phyloP scores from a whole-genome alignment of 257 asterid species.

The Solanum chilense region DNA sequence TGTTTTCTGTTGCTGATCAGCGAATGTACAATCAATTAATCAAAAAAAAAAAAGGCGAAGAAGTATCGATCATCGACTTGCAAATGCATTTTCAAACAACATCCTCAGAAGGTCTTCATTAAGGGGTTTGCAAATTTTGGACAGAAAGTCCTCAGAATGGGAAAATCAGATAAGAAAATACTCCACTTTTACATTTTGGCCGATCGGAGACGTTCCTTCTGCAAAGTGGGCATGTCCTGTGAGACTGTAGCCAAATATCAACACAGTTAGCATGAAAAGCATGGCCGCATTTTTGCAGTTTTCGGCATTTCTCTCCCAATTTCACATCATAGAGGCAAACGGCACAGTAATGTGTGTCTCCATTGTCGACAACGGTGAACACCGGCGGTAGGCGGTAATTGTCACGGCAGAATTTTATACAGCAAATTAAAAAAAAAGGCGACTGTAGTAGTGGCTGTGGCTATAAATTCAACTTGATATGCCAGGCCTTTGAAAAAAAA shows the following conservation, averaged over 20 bases:
- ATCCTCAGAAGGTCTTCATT: neutral
- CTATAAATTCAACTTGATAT: neutral
- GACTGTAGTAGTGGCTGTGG: neutral
- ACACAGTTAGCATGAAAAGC: conserved; percentile 26
- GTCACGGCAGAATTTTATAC: neutral
- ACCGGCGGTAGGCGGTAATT: neutral
- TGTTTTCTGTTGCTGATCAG: neutral
- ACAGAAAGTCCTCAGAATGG: neutral
- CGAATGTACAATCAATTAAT: neutral
- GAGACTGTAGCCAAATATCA: conserved; percentile 21
- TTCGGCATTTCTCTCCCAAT: conserved; percentile 19
- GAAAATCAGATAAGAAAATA: neutral
- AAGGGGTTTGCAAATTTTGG: neutral
- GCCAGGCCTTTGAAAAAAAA: no score
- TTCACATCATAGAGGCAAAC: conserved; percentile 24
- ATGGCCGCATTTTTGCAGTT: conserved; percentile 26
- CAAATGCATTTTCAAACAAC: neutral
- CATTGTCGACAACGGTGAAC: neutral
- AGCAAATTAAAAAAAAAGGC: neutral
- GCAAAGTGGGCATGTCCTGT: conserved; percentile 32
- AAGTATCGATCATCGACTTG: neutral
- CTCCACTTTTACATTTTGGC: neutral
- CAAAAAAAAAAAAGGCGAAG: neutral
- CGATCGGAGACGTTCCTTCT: conserved; percentile 4
- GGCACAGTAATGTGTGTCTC: conserved; percentile 2